phyloP scores from a whole-genome alignment of 345 rosid species.

The Bruguiera sexangula region DNA sequence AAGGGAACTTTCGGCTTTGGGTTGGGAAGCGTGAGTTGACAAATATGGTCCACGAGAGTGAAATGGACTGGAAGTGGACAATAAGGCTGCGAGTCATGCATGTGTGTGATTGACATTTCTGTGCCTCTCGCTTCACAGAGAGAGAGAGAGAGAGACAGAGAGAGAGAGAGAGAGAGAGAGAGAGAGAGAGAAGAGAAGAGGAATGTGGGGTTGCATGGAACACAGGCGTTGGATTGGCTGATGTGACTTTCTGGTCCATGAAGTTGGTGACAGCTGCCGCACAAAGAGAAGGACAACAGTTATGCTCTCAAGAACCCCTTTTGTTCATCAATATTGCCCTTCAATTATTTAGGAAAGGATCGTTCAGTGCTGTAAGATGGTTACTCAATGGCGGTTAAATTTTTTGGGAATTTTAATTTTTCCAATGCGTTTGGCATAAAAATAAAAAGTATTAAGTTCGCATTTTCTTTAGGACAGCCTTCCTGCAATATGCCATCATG shows the following conservation, averaged over 20 bases:
- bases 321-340: too few species aligned
- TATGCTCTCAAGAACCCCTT: too few species aligned
- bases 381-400: too few species aligned
- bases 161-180: background rate
- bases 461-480: too few species aligned
- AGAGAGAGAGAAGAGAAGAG: background rate
- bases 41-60: conserved; percentile 2
- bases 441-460: too few species aligned
- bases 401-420: too few species aligned
- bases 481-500: too few species aligned
- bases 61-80: background rate
- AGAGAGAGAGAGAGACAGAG: background rate
- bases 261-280: conserved; percentile 38
- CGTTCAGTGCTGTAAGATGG: too few species aligned
- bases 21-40: background rate
- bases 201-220: conserved; percentile 7
- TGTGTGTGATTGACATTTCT: background rate
- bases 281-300: background rate
- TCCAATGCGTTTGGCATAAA: too few species aligned
- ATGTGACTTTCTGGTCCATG: conserved; percentile 19
- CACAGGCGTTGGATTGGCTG: background rate
- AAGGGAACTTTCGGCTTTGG: too few species aligned
- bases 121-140: background rate
- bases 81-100: conserved; percentile 16
- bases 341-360: too few species aligned